Conservation (phyloP, 2,329 filamentous ascomycete genomes). For the Neonectria hederae region DNA sequence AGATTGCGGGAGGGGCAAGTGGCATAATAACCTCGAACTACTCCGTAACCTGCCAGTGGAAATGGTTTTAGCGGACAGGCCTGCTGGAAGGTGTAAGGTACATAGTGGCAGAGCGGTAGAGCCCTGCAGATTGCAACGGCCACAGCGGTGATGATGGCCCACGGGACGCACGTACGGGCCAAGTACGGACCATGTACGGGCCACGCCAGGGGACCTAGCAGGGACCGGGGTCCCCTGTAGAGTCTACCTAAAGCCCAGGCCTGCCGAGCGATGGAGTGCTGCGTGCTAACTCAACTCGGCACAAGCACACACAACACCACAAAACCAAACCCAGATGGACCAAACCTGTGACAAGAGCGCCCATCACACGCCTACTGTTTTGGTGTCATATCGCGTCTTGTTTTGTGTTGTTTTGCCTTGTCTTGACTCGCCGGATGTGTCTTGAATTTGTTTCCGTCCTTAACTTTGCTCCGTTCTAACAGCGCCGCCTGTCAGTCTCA, state of each 20-base stretch:
- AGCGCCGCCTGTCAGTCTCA: neutral
- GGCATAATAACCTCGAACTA: conserved; percentile 35
- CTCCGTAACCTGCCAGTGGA: neutral
- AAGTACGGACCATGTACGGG: conserved; percentile 13
- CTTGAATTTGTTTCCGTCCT: neutral
- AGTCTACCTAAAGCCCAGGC: conserved; percentile 19
- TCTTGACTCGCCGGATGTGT: conserved; percentile 11
- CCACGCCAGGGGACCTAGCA: conserved; percentile 17
- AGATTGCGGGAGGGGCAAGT: conserved; percentile 39
- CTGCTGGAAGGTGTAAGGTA: conserved; percentile 26
- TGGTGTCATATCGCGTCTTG: conserved; percentile 5
- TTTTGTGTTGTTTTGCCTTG: conserved; percentile 3
- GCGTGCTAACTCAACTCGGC: too few species aligned
- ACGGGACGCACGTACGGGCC: neutral
- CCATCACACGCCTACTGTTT: conserved; percentile 25
- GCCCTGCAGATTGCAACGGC: conserved; percentile 43
- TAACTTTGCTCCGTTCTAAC: neutral
- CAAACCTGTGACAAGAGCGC: conserved; percentile 22
- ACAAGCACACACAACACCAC: conserved; percentile 4
- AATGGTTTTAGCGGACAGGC: conserved; percentile 9
- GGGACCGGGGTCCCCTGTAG: conserved; percentile 2
- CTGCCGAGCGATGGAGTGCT: too few species aligned
- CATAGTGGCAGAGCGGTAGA: conserved; percentile 6
- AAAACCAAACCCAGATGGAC: conserved; percentile 15
- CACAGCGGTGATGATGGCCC: conserved; percentile 42